Base-by-base conservation (phyloP, 306 rosid species). In the Cercis canadensis region DNA sequence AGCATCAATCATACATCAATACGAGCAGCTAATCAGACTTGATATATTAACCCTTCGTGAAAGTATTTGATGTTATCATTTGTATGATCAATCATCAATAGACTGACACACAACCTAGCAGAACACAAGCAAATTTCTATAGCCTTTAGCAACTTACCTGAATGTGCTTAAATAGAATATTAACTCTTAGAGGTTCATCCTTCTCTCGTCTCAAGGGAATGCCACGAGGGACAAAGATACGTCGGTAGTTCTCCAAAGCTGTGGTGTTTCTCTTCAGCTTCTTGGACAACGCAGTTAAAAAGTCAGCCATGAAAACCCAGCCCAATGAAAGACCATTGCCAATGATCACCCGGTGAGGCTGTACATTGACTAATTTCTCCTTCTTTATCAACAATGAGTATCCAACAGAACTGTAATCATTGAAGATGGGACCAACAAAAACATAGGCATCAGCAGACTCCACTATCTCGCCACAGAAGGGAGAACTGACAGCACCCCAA, bases 391-490 rank as follows among this genome's bases (percentile, higher is more conserved):
- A 78, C 57, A 87, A 74, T 2, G 92, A 87, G 71, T 87, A 84
- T 7, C 92, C 89, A 12, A 87, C 92, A 33, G 92, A 87, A 75
- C 92, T 84, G 70, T 84, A 87, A 51, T 87, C 92, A 39, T 87
- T 81, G 69, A 87, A 84, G 41, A 87, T 79, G 15, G 92, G 87
- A 5, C 92, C 92, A 1, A 70, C 87, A 40, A 87, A 87, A 16
- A 87, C 68, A 64, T 84, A 87, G 46, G 89, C 92, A 77, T 87
- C 89, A 14, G 92, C 88, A 14, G 87, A 84, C 76, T 87, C 92
- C 61, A 87, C 85, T 29, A 84, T 84, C 88, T 84, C 92, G 6
- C 83, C 92, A 40, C 88, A 84, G 21, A 81, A 87, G 79, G 74
- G 60, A 56, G 92, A 57, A 53, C 89, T 87, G 18, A 87, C 75